Evolutionary conservation across 2,329 filamentous ascomycete genomes (phyloP).

Genomic region (Fusarium musae): DNA sequence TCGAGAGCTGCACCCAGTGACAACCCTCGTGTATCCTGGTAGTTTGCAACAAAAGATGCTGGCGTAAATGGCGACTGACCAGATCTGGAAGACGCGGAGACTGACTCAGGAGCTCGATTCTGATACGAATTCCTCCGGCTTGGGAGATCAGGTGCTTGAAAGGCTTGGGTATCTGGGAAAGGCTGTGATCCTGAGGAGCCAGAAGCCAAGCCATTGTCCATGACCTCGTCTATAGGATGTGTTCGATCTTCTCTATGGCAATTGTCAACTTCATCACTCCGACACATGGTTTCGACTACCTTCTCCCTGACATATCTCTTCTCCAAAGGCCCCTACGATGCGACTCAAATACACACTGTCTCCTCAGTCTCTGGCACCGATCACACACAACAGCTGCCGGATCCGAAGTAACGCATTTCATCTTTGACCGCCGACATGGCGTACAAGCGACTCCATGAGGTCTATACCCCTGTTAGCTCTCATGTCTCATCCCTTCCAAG

Average conservation of each 20-base stretch:
- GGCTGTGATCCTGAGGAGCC: background rate
- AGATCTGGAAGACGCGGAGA: background rate
- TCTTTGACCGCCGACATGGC: background rate
- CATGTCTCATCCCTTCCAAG: too few species aligned
- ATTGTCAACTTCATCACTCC: too few species aligned
- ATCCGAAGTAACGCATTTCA: constrained; percentile 13
- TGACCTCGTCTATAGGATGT: fast-evolving
- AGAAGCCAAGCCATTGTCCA: fast-evolving
- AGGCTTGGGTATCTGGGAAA: background rate
- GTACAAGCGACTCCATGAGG: constrained; percentile 3
- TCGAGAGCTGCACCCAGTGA: background rate
- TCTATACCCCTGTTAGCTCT: background rate
- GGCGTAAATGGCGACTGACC: background rate
- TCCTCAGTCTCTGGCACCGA: background rate
- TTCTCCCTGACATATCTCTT: background rate
- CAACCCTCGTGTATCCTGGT: background rate
- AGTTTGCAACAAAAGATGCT: background rate
- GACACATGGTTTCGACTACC: background rate
- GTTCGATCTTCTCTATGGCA: fast-evolving
- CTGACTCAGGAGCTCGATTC: background rate
- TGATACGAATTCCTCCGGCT: background rate
- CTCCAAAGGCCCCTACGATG: constrained; percentile 5
- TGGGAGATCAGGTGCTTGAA: background rate
- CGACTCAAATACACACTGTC: background rate
- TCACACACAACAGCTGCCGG: background rate